Conservation (phyloP, 2,329 filamentous ascomycete species). For the Laburnicola sp. region DNA sequence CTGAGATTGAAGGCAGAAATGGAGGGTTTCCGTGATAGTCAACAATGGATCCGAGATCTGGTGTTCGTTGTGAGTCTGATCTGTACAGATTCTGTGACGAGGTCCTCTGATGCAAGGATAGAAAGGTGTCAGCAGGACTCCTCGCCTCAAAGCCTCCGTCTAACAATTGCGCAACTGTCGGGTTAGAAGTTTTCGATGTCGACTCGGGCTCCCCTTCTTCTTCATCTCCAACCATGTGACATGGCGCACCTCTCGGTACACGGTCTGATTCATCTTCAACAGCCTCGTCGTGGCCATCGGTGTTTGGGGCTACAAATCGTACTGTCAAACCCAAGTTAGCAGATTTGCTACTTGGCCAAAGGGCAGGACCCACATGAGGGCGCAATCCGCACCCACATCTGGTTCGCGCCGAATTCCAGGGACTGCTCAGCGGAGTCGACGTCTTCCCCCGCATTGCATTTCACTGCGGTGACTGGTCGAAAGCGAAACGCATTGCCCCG, state of each 20-base stretch:
- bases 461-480: constrained; percentile 34
- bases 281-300: constrained; percentile 27
- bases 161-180: not conserved
- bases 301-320: constrained; percentile 35
- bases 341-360: not conserved
- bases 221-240: constrained; percentile 6
- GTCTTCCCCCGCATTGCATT: constrained; percentile 39
- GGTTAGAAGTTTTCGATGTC: constrained; percentile 16
- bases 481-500: constrained; percentile 38
- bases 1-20: constrained; percentile 20
- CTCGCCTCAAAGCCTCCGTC: constrained; percentile 3
- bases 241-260: no score
- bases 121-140: constrained; percentile 7
- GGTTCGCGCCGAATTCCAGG: constrained; percentile 27
- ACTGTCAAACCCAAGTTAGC: constrained; percentile 17
- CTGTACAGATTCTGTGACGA: constrained; percentile 8
- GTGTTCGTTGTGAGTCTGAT: constrained; percentile 12
- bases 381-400: constrained; percentile 36
- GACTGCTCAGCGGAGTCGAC: constrained; percentile 35
- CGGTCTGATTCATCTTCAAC: constrained; percentile 7
- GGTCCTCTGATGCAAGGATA: constrained; percentile 14
- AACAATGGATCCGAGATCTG: constrained; percentile 11
- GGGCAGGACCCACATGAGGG: constrained; percentile 22
- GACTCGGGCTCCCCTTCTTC: constrained; percentile 13
- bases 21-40: constrained; percentile 15